These are phyloP conservation scores for Kwoniella sp. DNA, from an alignment of 768 basidiomycete species.

Conservation along the genomic window DNA sequence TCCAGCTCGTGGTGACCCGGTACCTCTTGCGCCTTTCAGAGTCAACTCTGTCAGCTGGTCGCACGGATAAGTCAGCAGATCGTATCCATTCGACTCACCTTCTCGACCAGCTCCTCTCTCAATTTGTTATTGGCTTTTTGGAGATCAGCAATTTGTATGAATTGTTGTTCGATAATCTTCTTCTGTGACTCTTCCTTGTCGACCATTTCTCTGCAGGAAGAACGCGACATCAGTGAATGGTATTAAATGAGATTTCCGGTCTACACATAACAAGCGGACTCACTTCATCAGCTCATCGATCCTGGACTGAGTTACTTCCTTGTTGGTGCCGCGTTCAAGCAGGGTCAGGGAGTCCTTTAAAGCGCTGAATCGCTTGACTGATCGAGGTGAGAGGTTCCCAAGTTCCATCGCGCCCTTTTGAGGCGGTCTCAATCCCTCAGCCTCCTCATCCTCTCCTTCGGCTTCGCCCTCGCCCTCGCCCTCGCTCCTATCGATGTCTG, in stretches of 20 bases:
- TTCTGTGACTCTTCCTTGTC: constrained; percentile 91
- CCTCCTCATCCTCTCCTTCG: not conserved
- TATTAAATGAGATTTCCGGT: not conserved
- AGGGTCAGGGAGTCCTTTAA: constrained; percentile 19
- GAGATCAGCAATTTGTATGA: constrained; percentile 63
- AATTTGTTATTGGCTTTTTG: constrained; percentile 81
- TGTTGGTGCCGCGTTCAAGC: constrained; percentile 26
- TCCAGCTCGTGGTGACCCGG: constrained; percentile 59
- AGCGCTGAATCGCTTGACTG: constrained; percentile 17
- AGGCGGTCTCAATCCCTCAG: constrained; percentile 11
- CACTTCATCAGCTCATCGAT: constrained; percentile 92
- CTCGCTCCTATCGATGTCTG: not conserved
- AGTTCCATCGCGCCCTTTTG: constrained; percentile 1
- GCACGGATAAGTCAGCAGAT: too few relatives aligned
- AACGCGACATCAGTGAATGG: constrained; percentile 16
- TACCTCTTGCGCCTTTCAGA: not conserved
- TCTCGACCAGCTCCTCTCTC: constrained; percentile 66
- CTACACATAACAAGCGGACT: constrained; percentile 48
- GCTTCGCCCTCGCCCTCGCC: not conserved
- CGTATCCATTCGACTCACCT: too few relatives aligned
- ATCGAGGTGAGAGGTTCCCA: constrained; percentile 25
- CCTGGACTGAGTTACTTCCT: constrained; percentile 68
- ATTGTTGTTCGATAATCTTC: constrained; percentile 74
- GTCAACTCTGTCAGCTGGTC: not conserved
- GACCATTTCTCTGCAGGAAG: constrained; percentile 79